Base-by-base conservation (phyloP, 2,329 filamentous ascomycete species). In the Claviceps maximensis region DNA sequence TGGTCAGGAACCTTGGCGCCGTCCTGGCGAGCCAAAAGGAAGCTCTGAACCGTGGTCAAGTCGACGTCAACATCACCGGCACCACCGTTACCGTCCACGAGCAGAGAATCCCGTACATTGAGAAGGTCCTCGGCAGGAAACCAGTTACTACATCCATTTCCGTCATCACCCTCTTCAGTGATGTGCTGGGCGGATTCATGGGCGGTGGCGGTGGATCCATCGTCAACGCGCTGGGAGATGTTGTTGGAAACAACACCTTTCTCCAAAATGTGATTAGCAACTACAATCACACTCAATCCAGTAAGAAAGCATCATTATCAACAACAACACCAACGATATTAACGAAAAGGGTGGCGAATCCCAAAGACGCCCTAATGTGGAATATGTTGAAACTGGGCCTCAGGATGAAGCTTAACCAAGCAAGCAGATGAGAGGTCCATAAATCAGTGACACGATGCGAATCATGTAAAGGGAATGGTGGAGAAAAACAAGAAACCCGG, bases 61-160 rank as follows among this genome's bases (percentile, higher is more conserved):
- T 76, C 23, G 62, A 67, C 54, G 60, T 76, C 44, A 67, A 66
- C 47, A 67, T 68, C 4, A 66, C 66, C 0, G 72, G 72, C 3
- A 74, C 74, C 49, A 54, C 65, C 1, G 71, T 72, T 1, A 57
- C 68, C 0, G 65, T 71, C 44, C 65, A 74, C 38, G 72, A 72
- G 2, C 19, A 69, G 54, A 71, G 69, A 53, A 70, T 77, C 47
- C 57, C 59, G 1, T 76, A 71, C 50, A 58, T 73, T n/a, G 72
- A 76, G 53, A 59, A 65, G 1, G 66, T 76, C 8, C 60, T 77
- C 41, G 70, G 70, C 54, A 63, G 61, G 0, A 68, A 71, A 42
- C 63, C 58, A 1, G 61, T 76, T 6, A 56, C 61, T 0, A 62
- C 69, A 8, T 59, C 60, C 0, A 58, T 71, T 1, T 66, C 72